Conservation (phyloP, 139 green algal genomes). For the Coelastrella sp. region DNA sequence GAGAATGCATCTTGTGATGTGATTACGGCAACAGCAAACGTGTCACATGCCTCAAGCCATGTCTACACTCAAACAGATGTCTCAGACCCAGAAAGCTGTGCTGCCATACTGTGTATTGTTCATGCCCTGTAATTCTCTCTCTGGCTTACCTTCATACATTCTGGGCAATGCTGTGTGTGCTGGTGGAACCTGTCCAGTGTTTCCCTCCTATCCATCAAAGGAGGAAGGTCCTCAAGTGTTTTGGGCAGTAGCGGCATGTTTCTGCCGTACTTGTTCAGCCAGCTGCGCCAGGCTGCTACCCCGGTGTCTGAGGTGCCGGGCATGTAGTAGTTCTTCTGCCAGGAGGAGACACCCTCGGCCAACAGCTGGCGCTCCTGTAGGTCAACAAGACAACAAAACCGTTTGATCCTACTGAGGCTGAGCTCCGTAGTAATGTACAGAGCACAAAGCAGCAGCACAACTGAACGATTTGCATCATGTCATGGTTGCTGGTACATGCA, state of each 20-base stretch:
- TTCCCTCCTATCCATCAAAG: slow-evolving; percentile 37
- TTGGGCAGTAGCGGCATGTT: slow-evolving; percentile 43
- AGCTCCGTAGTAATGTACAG: too few species aligned
- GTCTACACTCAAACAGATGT: too few species aligned
- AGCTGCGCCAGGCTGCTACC: slow-evolving; percentile 44
- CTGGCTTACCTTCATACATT: slow-evolving; percentile 46
- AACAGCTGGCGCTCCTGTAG: slow-evolving; percentile 35
- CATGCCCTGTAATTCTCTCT: too few species aligned
- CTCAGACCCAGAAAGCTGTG: too few species aligned
- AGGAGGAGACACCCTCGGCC: slow-evolving; percentile 16
- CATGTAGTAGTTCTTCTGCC: slow-evolving; percentile 51
- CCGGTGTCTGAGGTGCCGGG: slow-evolving; percentile 50
- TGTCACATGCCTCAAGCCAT: too few species aligned
- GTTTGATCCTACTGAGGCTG: not conserved
- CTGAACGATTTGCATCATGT: too few species aligned
- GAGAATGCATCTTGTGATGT: too few species aligned
- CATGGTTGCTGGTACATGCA: too few species aligned
- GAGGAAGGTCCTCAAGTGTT: slow-evolving; percentile 7
- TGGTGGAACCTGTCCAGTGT: slow-evolving; percentile 53
- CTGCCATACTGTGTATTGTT: too few species aligned
- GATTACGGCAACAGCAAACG: too few species aligned
- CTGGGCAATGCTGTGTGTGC: slow-evolving; percentile 57
- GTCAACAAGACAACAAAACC: not conserved
- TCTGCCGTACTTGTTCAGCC: slow-evolving; percentile 45
- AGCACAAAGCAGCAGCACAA: too few species aligned